phyloP scores from a whole-genome alignment of 176 grass and related monocot species.

The Oropetium thomaeum region DNA sequence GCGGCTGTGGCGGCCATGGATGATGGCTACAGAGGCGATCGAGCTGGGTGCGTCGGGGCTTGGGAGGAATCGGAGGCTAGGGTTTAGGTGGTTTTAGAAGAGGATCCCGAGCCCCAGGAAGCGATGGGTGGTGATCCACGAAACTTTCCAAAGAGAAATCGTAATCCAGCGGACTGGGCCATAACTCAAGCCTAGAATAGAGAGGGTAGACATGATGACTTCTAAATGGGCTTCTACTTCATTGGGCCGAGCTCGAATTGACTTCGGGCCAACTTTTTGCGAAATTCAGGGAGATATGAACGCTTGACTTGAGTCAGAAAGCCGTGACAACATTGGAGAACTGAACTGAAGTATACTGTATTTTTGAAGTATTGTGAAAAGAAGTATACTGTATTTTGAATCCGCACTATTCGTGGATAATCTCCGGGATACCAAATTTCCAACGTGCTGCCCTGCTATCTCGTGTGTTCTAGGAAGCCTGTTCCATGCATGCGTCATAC shows the following conservation, averaged over 20 bases:
- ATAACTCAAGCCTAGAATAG: background rate
- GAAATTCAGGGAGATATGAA: background rate
- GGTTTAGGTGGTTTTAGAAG: conserved; percentile 49
- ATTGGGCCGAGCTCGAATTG: background rate
- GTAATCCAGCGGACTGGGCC: background rate
- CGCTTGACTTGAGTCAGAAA: background rate
- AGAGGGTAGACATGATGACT: background rate
- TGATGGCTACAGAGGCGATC: background rate
- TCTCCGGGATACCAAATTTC: too few species aligned
- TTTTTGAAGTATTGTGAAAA: too few species aligned
- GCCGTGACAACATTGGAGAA: background rate
- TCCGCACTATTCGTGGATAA: too few species aligned
- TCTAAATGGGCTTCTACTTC: background rate
- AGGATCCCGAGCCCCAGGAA: background rate
- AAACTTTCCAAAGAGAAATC: background rate
- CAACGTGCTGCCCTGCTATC: too few species aligned
- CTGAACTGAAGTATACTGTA: too few species aligned
- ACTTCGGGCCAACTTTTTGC: background rate
- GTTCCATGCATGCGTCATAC: too few species aligned
- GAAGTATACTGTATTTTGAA: too few species aligned
- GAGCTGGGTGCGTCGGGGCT: background rate
- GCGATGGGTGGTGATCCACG: background rate
- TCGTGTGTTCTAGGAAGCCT: too few species aligned
- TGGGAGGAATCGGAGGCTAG: background rate
- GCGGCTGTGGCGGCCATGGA: conserved; percentile 35